These are phyloP conservation scores for Moringa oleifera DNA, from an alignment of 345 rosid genomes.

Conservation along the genomic window DNA sequence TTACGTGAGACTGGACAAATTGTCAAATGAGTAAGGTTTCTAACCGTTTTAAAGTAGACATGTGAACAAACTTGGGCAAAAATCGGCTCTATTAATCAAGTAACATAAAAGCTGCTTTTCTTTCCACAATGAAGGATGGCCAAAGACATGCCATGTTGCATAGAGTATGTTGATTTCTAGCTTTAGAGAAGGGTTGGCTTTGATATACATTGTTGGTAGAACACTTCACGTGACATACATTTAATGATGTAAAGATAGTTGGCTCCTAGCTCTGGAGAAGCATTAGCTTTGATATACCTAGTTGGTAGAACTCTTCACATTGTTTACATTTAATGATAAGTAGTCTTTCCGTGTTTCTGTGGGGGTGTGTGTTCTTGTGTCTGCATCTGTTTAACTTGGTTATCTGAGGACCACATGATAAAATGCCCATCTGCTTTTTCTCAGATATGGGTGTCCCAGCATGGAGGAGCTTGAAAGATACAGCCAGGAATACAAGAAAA, in stretches of 20 bases:
- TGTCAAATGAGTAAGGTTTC: conserved; percentile 52
- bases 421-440: conserved; percentile 2
- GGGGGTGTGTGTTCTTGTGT: neutral
- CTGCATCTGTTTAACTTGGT: neutral
- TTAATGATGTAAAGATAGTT: too few relatives aligned
- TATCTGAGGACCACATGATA: neutral
- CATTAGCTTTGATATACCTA: too few relatives aligned
- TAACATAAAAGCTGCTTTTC: too few relatives aligned
- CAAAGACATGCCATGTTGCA: too few relatives aligned
- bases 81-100: too few relatives aligned
- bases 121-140: too few relatives aligned
- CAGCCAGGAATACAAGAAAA: conserved; percentile 63
- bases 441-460: conserved; percentile 83
- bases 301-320: neutral
- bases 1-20: conserved; percentile 73
- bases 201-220: too few relatives aligned
- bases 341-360: neutral
- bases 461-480: conserved; percentile 77
- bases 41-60: neutral
- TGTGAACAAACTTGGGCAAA: too few relatives aligned
- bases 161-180: too few relatives aligned
- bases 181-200: too few relatives aligned
- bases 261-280: too few relatives aligned
- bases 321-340: neutral
- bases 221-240: too few relatives aligned